These are phyloP conservation scores for Suillus americanus DNA, from an alignment of 768 basidiomycete species.

Conservation along the genomic window DNA sequence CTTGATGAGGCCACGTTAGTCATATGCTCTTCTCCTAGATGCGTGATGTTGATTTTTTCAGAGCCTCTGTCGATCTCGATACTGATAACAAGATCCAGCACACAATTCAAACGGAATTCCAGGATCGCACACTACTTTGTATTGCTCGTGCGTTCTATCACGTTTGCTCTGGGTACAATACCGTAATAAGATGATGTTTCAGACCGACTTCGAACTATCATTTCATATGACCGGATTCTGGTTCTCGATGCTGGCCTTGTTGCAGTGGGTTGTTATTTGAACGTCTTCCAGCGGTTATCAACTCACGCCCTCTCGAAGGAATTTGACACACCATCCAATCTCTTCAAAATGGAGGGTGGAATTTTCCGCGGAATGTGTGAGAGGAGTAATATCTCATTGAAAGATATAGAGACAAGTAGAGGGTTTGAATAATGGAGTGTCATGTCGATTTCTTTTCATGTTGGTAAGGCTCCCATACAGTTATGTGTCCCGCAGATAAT, in stretches of 20 bases:
- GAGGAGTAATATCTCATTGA: conserved; percentile 46
- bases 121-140: conserved; percentile 49
- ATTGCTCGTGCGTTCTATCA: conserved; percentile 41
- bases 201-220: conserved; percentile 51
- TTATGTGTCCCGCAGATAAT: not conserved
- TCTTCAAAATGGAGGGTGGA: conserved; percentile 34
- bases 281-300: not conserved
- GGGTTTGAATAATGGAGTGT: not conserved
- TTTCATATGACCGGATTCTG: conserved; percentile 66
- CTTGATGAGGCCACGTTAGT: conserved; percentile 42
- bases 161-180: conserved; percentile 6
- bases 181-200: not conserved
- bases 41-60: conserved; percentile 32
- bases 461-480: not conserved
- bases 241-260: conserved; percentile 67
- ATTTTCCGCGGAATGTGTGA: conserved; percentile 65
- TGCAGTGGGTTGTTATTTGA: conserved; percentile 34
- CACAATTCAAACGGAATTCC: conserved; percentile 41
- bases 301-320: conserved; percentile 34
- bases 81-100: conserved; percentile 57
- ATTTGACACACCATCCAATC: conserved; percentile 54
- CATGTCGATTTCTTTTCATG: not conserved
- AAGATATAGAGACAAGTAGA: conserved; percentile 39
- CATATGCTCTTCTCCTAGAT: not conserved
- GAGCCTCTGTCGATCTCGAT: conserved; percentile 38